Percentiles rank a stretch among this genome's conserved stretches.
Conservation (phyloP, 2,329 filamentous ascomycete species). For the Thermochaetoides dissita region DNA sequence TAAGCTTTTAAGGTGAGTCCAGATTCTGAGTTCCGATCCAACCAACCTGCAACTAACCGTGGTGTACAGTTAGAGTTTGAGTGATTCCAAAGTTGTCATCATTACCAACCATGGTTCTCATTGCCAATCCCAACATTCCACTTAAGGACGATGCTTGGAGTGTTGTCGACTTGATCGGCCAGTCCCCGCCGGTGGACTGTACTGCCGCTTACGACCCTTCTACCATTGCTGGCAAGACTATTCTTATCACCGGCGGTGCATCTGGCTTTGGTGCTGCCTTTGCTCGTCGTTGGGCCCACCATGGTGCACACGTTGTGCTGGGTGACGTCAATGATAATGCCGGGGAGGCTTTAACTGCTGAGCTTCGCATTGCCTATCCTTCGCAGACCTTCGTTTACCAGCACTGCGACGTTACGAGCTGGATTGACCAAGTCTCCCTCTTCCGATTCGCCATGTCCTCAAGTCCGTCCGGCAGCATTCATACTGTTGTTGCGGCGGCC, state of each 20-base stretch:
- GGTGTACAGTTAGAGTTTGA: no score
- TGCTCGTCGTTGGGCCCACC: constrained; percentile 36
- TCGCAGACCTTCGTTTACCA: constrained; percentile 37
- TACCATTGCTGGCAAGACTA: constrained; percentile 38
- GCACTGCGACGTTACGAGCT: constrained; percentile 51
- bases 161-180: constrained; percentile 7
- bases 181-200: constrained; percentile 32
- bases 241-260: constrained; percentile 51
- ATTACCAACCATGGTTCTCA: no score
- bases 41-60: no score
- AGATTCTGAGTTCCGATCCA: no score
- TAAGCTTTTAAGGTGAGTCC: no score
- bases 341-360: constrained; percentile 40
- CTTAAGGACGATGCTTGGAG: constrained; percentile 9
- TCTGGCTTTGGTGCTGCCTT: constrained; percentile 45
- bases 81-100: no score
- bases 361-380: constrained; percentile 29
- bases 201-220: constrained; percentile 29
- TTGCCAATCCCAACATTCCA: no score
- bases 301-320: constrained; percentile 46
- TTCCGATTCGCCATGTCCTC: constrained; percentile 44
- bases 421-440: constrained; percentile 48
- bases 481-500: constrained; percentile 53
- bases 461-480: constrained; percentile 41
- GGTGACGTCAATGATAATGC: constrained; percentile 45